phyloP scores from a whole-genome alignment of 2,329 filamentous ascomycete species.

The Chaetomiaceae sp. region DNA sequence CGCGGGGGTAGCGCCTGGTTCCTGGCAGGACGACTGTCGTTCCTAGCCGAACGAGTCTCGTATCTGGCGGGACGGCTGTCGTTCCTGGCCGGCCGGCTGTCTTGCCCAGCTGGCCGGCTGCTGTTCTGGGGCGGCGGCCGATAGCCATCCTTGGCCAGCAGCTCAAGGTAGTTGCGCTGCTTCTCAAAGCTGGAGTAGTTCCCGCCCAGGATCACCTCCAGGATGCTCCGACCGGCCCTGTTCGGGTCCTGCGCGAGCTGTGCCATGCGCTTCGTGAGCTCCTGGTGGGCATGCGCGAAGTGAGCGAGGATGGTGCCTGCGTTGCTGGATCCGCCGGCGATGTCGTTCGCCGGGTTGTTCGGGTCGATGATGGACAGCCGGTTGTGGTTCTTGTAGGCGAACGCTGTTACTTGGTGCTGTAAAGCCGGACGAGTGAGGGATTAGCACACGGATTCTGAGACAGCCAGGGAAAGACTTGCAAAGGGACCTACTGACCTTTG shows the following conservation, averaged over 20 bases:
- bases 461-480: neutral
- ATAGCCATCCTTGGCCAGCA: slow-evolving; percentile 32
- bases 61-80: neutral
- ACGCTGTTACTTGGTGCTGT: slow-evolving; percentile 37
- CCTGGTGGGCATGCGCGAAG: slow-evolving; percentile 62
- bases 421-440: neutral
- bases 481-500: slow-evolving; percentile 58
- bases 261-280: slow-evolving; percentile 55
- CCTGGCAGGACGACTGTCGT: neutral
- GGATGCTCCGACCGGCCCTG: slow-evolving; percentile 49
- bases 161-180: slow-evolving; percentile 61
- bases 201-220: slow-evolving; percentile 68
- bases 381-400: slow-evolving; percentile 56
- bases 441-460: neutral
- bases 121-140: neutral
- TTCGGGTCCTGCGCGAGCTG: slow-evolving; percentile 39
- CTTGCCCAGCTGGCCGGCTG: neutral
- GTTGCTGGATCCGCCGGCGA: slow-evolving; percentile 77
- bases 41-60: neutral
- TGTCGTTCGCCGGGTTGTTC: slow-evolving; percentile 80
- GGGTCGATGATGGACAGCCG: slow-evolving; percentile 89
- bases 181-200: slow-evolving; percentile 71
- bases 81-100: neutral
- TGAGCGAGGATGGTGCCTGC: slow-evolving; percentile 61
- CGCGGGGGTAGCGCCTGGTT: neutral